Evolutionary conservation across 805 yeast genomes (phyloP).

Genomic region (Monosporozyma aerobia): DNA sequence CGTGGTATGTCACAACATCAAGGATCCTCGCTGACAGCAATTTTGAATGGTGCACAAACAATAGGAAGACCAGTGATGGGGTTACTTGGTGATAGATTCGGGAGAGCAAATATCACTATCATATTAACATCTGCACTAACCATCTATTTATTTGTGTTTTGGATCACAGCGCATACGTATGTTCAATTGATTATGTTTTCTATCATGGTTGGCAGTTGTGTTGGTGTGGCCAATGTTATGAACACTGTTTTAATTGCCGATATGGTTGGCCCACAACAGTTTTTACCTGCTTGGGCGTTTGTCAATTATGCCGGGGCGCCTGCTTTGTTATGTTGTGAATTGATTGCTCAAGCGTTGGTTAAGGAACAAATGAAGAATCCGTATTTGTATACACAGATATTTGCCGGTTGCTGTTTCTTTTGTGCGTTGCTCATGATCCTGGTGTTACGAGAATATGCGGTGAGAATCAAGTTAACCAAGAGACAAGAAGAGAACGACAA

Average conservation of each 20-base stretch:
- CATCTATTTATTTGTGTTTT: conserved; percentile 36
- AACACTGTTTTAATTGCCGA: conserved; percentile 35
- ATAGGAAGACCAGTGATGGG: conserved; percentile 45
- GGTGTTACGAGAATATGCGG: conserved; percentile 44
- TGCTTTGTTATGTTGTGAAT: conserved; percentile 39
- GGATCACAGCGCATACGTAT: conserved; percentile 40
- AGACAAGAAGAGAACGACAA: conserved; percentile 5
- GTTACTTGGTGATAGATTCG: conserved; percentile 35
- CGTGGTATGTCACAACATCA: conserved; percentile 38
- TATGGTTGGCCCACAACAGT: conserved; percentile 30
- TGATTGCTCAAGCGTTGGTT: conserved; percentile 43
- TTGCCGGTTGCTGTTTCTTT: conserved; percentile 44
- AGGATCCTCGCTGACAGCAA: conserved; percentile 38
- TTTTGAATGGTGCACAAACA: conserved; percentile 38
- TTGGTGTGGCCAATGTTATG: conserved; percentile 39
- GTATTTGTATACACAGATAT: conserved; percentile 49
- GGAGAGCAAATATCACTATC: conserved; percentile 40
- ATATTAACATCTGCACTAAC: conserved; percentile 29
- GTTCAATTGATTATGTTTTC: conserved; percentile 35
- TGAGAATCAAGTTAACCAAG: conserved; percentile 32
- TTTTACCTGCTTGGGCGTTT: conserved; percentile 33
- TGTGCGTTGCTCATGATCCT: conserved; percentile 35
- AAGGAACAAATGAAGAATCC: conserved; percentile 31
- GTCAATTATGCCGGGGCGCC: conserved; percentile 28
- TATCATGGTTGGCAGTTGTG: conserved; percentile 34